Base-by-base conservation (phyloP, 768 basidiomycete species). In the Auricularia cornea region DNA sequence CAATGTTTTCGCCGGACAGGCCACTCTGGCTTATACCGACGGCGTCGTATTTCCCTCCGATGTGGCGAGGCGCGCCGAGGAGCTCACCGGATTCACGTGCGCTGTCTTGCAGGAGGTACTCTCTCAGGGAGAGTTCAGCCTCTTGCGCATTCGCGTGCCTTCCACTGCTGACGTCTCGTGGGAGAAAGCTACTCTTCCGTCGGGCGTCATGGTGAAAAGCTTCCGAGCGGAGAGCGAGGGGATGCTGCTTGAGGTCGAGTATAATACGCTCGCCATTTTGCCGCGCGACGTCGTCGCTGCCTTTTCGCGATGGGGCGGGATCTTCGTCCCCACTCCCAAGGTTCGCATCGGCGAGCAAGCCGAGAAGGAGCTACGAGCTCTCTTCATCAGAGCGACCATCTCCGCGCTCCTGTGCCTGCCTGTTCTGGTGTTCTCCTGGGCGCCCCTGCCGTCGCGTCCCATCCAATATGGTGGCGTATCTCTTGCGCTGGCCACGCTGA, bases 381-480 rank as follows among this genome's bases (percentile, higher is more conserved):
- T 78, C 3, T 64, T 70, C 23, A 14, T 69, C 14, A 75, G 77
- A 20, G 76, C 75, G 2, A 59, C 69, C 16, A 33, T 70, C 18
- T 77, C 72, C 23, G 68, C 68, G n/a, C 26, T 73, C 29, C 67
- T 79, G 29, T 74, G 75, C 38, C 70, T 79, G 32, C 79, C 79
- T 1, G 77, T 80, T 8, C 71, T 80, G 16, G 67, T 80, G 40
- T 69, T 80, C 67, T 69, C 79, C 5, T 80, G 79, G 79, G 77
- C 78, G 1, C 71, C 71, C 2, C 71, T 79, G 12, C 74, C 73
- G 2, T 60, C 66, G 32, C 70, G 69, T 32, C 73, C 74, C 12
- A 67, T 69, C 61, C 68, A 71, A 1, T 78, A 79, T 59, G 74
- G 76, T 16, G 73, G 72, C 57, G 67, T 73, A 2, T 78, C 76